These are phyloP conservation scores for Jimgerdemannia lactiflua DNA, from an alignment of 192 early-diverging fungal genomes.

Conservation along the genomic window DNA sequence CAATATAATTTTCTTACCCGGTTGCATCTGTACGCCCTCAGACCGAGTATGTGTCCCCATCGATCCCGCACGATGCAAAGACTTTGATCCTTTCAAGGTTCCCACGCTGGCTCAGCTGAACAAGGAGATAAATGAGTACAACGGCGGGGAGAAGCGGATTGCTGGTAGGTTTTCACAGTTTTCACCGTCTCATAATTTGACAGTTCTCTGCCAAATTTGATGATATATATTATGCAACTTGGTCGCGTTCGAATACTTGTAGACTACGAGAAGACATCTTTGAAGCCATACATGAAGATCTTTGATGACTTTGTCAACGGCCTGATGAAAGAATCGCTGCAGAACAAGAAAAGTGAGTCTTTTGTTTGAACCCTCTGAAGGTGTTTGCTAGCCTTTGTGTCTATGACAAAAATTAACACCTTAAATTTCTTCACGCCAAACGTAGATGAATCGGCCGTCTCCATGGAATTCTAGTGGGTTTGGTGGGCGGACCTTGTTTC, in stretches of 20 bases:
- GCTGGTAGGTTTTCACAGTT: not conserved
- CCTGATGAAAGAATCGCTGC: slow-evolving; percentile 31
- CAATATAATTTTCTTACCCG: not conserved
- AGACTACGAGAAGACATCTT: slow-evolving; percentile 56
- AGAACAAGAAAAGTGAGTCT: slow-evolving; percentile 38
- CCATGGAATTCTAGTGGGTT: slow-evolving; percentile 19
- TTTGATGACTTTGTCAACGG: slow-evolving; percentile 69
- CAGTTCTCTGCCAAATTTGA: too few relatives aligned
- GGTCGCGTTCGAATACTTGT: not conserved
- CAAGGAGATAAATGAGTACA: slow-evolving; percentile 57
- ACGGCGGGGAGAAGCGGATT: slow-evolving; percentile 1
- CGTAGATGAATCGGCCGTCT: slow-evolving; percentile 11
- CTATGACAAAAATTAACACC: not conserved
- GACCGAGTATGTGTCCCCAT: slow-evolving; percentile 96
- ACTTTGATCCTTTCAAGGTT: slow-evolving; percentile 78
- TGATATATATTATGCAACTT: too few relatives aligned
- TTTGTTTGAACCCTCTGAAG: not conserved
- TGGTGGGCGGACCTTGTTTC: not conserved
- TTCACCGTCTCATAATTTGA: too few relatives aligned
- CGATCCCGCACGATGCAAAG: slow-evolving; percentile 63
- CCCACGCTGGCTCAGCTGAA: slow-evolving; percentile 72
- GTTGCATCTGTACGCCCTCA: slow-evolving; percentile 12
- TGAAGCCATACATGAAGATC: slow-evolving; percentile 54
- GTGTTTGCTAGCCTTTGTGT: not conserved
- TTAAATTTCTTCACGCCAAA: not conserved